A percentile compares a stretch with the other conserved stretches of the same genome.
phyloP scores from a whole-genome alignment of 768 basidiomycete species.

The Russula brevipes region DNA sequence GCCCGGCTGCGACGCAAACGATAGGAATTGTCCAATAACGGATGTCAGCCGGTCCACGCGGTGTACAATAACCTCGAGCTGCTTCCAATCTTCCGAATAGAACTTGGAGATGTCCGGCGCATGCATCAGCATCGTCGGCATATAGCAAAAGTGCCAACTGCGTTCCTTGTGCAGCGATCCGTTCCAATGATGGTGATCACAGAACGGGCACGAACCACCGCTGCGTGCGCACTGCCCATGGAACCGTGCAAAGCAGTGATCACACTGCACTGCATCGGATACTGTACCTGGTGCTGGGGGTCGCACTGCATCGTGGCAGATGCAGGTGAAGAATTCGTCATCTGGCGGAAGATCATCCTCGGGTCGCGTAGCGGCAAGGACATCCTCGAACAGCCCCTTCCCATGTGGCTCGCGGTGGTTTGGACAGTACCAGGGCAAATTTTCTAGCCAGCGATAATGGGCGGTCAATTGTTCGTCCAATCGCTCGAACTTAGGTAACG shows the following conservation, averaged over 20 bases:
- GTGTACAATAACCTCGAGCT: conserved; percentile 74
- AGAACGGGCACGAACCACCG: conserved; percentile 90
- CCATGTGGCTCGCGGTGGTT: conserved; percentile 63
- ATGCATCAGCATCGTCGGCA: conserved; percentile 60
- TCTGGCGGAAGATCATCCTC: conserved; percentile 75
- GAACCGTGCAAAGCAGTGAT: conserved; percentile 83
- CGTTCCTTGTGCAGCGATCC: conserved; percentile 78
- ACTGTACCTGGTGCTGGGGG: conserved; percentile 69
- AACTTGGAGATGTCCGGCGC: conserved; percentile 77
- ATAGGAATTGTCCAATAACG: conserved; percentile 74
- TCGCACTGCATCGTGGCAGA: conserved; percentile 69
- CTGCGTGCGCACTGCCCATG: conserved; percentile 81
- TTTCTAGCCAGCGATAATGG: conserved; percentile 68
- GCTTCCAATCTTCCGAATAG: conserved; percentile 76
- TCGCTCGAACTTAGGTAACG: conserved; percentile 66
- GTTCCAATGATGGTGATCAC: conserved; percentile 89
- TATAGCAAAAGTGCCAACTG: conserved; percentile 77
- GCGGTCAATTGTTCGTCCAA: conserved; percentile 60
- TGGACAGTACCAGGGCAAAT: conserved; percentile 73
- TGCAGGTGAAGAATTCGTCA: conserved; percentile 83
- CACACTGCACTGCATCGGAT: conserved; percentile 86
- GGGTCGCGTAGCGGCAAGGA: conserved; percentile 64
- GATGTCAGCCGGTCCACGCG: conserved; percentile 70
- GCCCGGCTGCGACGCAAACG: conserved; percentile 59
- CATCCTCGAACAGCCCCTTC: conserved; percentile 63